Percentiles rank a stretch among this genome's conserved stretches.
Evolutionary conservation across 768 basidiomycete species (phyloP).

Genomic region (Xerocomellus intermedius): DNA sequence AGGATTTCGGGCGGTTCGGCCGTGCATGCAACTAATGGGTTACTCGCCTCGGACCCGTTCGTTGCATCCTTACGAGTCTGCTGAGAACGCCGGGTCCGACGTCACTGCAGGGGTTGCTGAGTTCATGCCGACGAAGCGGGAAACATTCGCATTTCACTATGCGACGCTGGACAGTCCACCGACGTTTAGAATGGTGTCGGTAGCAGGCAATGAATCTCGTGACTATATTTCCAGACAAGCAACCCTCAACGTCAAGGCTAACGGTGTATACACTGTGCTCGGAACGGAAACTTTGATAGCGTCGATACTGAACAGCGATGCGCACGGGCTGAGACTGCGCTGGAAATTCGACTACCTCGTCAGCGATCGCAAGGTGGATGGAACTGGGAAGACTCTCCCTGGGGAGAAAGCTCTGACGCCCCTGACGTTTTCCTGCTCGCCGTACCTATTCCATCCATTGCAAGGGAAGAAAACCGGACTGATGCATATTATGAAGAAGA

Average conservation of each 20-base stretch:
- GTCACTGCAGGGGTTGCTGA: slow-evolving; percentile 51
- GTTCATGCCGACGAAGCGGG: slow-evolving; percentile 60
- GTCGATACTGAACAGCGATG: slow-evolving; percentile 18
- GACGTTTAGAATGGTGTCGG: slow-evolving; percentile 64
- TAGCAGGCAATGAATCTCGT: slow-evolving; percentile 62
- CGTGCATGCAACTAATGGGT: slow-evolving; percentile 58
- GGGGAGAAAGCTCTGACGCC: slow-evolving; percentile 77
- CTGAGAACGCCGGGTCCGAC: slow-evolving; percentile 29
- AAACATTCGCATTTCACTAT: slow-evolving; percentile 70
- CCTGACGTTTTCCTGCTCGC: slow-evolving; percentile 73
- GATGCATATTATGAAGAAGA: slow-evolving; percentile 73
- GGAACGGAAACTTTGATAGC: slow-evolving; percentile 53
- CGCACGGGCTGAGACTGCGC: slow-evolving; percentile 39
- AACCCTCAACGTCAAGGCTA: slow-evolving; percentile 60
- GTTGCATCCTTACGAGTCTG: slow-evolving; percentile 23
- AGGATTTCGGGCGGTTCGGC: slow-evolving; percentile 65
- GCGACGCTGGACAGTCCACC: slow-evolving; percentile 65
- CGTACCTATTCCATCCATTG: slow-evolving; percentile 52
- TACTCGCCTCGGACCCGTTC: slow-evolving; percentile 39
- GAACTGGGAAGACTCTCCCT: slow-evolving; percentile 43
- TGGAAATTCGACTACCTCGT: slow-evolving; percentile 86
- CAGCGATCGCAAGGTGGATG: slow-evolving; percentile 51
- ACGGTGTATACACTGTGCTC: slow-evolving; percentile 73
- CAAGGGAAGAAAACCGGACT: slow-evolving; percentile 68
- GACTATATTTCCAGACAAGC: slow-evolving; percentile 82